Percentiles rank a stretch among this genome's conserved stretches.
Conservation (phyloP, 805 yeast species). For the Zygosaccharomyces bisporus region DNA sequence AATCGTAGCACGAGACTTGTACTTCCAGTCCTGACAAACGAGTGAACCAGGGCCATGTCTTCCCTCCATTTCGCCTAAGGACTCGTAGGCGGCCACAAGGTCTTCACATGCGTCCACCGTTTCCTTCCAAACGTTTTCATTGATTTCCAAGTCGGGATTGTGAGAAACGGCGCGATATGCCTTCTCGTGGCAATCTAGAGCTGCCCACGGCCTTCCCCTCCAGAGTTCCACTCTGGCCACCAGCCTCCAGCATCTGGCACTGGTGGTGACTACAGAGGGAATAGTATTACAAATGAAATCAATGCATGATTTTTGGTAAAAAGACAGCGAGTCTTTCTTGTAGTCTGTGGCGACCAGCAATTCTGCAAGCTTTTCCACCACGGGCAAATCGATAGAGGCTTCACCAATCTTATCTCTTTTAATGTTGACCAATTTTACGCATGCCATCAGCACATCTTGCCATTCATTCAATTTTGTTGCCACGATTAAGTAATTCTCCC, state of each 20-base stretch:
- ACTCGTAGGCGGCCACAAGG: conserved; percentile 79
- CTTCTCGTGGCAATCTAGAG: conserved; percentile 79
- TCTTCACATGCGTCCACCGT: conserved; percentile 78
- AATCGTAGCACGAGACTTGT: conserved; percentile 69
- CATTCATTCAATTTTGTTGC: conserved; percentile 82
- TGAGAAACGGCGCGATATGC: conserved; percentile 73
- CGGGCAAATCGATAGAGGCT: conserved; percentile 65
- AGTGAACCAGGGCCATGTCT: conserved; percentile 72
- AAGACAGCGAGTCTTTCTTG: conserved; percentile 45
- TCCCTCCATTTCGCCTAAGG: conserved; percentile 81
- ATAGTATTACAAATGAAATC: conserved; percentile 67
- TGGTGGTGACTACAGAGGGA: conserved; percentile 64
- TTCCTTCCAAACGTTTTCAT: conserved; percentile 65
- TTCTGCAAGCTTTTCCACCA: conserved; percentile 69
- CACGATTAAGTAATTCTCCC: conserved; percentile 81
- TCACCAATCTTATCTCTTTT: conserved; percentile 58
- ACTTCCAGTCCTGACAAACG: conserved; percentile 92
- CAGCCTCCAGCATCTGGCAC: conserved; percentile 67
- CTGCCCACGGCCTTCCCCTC: conserved; percentile 84
- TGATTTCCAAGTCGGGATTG: conserved; percentile 58
- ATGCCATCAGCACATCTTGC: conserved; percentile 80
- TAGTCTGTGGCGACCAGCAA: conserved; percentile 52
- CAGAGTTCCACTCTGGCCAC: conserved; percentile 84
- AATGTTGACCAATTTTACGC: conserved; percentile 56
- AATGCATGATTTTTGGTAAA: conserved; percentile 64